Conservation (phyloP, 2,329 filamentous ascomycete genomes). For the Whalleya microplaca region DNA sequence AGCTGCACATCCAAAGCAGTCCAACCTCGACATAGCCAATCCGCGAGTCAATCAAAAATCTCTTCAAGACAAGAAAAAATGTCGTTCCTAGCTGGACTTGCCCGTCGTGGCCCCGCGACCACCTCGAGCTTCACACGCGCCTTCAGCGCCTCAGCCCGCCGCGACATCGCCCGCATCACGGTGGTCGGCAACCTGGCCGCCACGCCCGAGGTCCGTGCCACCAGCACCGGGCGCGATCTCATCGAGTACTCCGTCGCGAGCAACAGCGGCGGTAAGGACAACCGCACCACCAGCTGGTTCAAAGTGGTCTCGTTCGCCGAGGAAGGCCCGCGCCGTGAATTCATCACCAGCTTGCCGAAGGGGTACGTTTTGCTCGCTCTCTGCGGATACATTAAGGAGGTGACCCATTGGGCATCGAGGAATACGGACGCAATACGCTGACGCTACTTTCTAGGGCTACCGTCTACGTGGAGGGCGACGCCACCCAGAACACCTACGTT, state of each 20-base stretch:
- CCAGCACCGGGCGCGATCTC: constrained; percentile 72
- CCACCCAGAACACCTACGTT: constrained; percentile 67
- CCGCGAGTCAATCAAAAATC: too few relatives aligned
- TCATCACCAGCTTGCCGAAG: constrained; percentile 75
- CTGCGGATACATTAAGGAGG: too few relatives aligned
- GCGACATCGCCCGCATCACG: constrained; percentile 76
- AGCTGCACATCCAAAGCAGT: too few relatives aligned
- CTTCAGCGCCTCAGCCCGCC: constrained; percentile 74
- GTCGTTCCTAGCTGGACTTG: too few relatives aligned
- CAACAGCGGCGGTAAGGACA: constrained; percentile 67
- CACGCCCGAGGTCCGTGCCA: constrained; percentile 72
- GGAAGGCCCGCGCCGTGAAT: constrained; percentile 72
- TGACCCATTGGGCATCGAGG: too few relatives aligned
- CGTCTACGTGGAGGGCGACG: constrained; percentile 84
- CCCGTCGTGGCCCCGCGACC: constrained; percentile 34
- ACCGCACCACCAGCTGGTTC: constrained; percentile 85
- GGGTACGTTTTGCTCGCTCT: too few relatives aligned
- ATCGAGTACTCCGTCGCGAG: constrained; percentile 79
- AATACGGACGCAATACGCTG: too few relatives aligned
- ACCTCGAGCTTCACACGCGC: constrained; percentile 56
- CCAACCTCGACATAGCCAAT: too few relatives aligned
- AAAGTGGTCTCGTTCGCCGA: constrained; percentile 71
- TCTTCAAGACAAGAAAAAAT: too few relatives aligned
- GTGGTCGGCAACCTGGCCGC: constrained; percentile 84
- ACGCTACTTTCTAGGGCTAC: constrained; percentile 60